These are phyloP conservation scores for Claviceps quebecensis DNA, from an alignment of 2,329 filamentous ascomycete species.

Conservation along the genomic window DNA sequence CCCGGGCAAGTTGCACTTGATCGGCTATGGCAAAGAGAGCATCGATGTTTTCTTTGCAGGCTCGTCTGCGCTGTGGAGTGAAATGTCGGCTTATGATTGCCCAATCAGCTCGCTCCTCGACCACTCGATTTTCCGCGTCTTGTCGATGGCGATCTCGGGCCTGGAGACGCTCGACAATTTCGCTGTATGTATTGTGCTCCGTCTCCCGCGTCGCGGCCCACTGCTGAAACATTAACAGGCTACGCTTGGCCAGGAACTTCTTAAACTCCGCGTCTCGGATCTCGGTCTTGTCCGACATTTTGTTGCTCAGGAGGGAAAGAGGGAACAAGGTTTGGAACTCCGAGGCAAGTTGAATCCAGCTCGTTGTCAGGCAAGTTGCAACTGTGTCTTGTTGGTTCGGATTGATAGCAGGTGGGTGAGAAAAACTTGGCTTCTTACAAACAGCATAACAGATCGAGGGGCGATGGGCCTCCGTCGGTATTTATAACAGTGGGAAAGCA, in stretches of 20 bases:
- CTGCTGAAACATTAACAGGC: neutral
- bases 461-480: no score
- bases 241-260: neutral
- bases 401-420: no score
- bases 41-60: neutral
- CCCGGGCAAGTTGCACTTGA: neutral
- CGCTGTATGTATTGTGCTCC: constrained; percentile 3
- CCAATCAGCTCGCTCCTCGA: neutral
- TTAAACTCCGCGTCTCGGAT: neutral
- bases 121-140: neutral
- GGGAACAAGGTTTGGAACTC: neutral
- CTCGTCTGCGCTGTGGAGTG: neutral
- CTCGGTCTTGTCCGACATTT: neutral
- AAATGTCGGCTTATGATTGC: neutral
- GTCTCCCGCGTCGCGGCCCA: neutral
- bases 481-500: no score
- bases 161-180: neutral
- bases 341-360: no score
- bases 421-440: no score
- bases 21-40: neutral
- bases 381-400: no score
- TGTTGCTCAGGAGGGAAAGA: neutral
- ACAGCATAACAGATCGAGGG: no score
- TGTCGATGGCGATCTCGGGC: neutral
- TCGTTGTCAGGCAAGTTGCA: no score